phyloP scores from a whole-genome alignment of 1,284 basidiomycete genomes.

The Trichosporon sp. region DNA sequence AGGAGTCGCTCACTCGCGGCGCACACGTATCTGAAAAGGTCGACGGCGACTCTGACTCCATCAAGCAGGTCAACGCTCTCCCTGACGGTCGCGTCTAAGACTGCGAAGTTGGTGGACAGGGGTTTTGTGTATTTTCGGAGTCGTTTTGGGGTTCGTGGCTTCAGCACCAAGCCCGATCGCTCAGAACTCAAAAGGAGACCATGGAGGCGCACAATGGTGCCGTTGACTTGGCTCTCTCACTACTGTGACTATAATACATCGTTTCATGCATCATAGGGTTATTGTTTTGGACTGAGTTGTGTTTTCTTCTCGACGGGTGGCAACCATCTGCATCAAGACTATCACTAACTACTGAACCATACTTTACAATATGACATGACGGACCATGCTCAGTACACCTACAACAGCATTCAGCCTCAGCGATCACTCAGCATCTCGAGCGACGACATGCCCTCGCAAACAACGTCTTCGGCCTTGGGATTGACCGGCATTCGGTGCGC shows the following conservation, averaged over 20 bases:
- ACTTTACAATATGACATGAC: background rate
- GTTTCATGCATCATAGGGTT: conserved; percentile 3
- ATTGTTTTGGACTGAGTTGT: background rate
- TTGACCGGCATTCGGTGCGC: background rate
- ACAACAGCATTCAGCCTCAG: background rate
- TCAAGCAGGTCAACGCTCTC: conserved; percentile 8
- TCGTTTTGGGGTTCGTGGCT: background rate
- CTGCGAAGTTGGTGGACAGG: background rate
- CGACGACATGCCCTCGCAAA: background rate
- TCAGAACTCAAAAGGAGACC: background rate
- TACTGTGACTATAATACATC: background rate
- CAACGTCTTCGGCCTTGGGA: background rate
- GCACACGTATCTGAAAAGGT: background rate
- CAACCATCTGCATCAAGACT: too few relatives aligned
- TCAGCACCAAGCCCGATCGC: background rate
- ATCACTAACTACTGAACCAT: too few relatives aligned
- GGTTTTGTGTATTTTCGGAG: background rate
- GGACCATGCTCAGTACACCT: background rate
- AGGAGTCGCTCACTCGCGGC: background rate
- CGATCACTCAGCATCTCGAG: background rate
- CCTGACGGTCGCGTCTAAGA: background rate
- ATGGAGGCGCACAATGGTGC: background rate
- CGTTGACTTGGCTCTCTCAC: background rate
- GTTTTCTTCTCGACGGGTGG: background rate
- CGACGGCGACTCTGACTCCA: background rate